Percentiles rank a stretch among this genome's conserved stretches.
Conservation (phyloP, 345 rosid genomes). For the Salix brachista region DNA sequence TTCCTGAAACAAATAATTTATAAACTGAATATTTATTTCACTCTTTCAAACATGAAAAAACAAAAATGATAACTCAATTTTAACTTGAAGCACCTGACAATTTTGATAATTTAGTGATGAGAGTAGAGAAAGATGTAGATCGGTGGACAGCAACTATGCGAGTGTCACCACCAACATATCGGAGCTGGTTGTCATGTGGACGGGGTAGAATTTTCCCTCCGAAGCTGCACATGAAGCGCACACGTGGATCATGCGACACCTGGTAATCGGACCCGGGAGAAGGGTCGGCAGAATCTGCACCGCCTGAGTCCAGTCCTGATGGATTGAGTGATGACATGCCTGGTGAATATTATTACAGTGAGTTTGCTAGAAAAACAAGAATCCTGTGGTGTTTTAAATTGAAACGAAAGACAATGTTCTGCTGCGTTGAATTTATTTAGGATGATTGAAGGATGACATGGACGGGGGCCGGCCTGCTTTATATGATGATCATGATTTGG, state of each 20-base stretch:
- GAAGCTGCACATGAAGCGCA: conserved; percentile 92
- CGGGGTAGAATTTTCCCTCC: conserved; percentile 97
- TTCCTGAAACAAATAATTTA: conserved; percentile 35
- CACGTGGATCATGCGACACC: conserved; percentile 39
- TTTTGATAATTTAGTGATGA: conserved; percentile 68
- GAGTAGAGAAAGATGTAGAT: conserved; percentile 51
- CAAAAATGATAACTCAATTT: too few relatives aligned
- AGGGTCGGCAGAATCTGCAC: conserved; percentile 57
- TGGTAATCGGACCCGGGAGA: conserved; percentile 71
- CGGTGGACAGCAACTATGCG: conserved; percentile 83
- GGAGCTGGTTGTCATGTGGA: conserved; percentile 87
- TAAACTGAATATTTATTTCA: background rate
- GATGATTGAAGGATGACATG: too few relatives aligned
- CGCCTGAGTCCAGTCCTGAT: conserved; percentile 57
- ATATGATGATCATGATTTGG: too few relatives aligned
- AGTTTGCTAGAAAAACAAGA: too few relatives aligned
- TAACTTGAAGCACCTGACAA: conserved; percentile 58
- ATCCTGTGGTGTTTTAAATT: too few relatives aligned
- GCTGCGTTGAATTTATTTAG: too few relatives aligned
- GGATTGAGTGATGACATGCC: conserved; percentile 54
- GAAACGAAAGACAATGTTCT: too few relatives aligned
- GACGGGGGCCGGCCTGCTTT: too few relatives aligned
- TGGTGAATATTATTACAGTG: too few relatives aligned
- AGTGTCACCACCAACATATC: conserved; percentile 94
- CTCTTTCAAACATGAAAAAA: too few relatives aligned